Percentiles rank a stretch among this genome's conserved stretches.
These are phyloP conservation scores for Phytophthora pistaciae DNA, from an alignment of 352 stramenopile genomes.

Conservation along the genomic window DNA sequence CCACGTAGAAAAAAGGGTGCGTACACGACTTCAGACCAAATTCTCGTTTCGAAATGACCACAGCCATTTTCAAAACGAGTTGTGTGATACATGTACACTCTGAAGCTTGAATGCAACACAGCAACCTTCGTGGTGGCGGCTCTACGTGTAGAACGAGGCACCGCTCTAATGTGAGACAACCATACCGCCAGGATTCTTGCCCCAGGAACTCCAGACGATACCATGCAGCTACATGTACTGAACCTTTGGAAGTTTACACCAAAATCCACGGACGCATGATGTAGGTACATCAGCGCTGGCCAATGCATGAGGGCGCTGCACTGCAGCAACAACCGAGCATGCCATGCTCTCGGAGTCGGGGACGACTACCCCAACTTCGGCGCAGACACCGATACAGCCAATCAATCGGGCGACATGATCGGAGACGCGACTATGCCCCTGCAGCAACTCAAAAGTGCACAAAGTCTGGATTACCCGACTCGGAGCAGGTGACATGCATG, in stretches of 20 bases:
- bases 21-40: no score
- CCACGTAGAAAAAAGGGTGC: no score
- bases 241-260: no score
- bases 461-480: slow-evolving; percentile 1
- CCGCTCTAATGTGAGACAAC: neutral
- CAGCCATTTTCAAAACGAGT: no score
- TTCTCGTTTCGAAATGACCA: no score
- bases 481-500: neutral
- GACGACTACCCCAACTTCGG: neutral
- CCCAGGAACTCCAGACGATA: neutral
- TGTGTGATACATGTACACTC: no score
- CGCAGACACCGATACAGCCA: no score
- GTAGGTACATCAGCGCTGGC: neutral
- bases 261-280: neutral
- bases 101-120: no score
- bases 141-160: no score
- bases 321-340: neutral
- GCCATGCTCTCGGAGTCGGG: neutral
- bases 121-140: no score
- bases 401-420: neutral
- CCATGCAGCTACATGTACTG: no score
- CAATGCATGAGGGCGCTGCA: neutral
- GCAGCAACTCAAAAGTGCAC: neutral
- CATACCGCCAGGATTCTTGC: neutral
- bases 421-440: neutral